Evolutionary conservation across 441 rosid genomes (phyloP), one percentile per base, ranked within the genome.

Genomic region (Aquilaria agallochum): DNA sequence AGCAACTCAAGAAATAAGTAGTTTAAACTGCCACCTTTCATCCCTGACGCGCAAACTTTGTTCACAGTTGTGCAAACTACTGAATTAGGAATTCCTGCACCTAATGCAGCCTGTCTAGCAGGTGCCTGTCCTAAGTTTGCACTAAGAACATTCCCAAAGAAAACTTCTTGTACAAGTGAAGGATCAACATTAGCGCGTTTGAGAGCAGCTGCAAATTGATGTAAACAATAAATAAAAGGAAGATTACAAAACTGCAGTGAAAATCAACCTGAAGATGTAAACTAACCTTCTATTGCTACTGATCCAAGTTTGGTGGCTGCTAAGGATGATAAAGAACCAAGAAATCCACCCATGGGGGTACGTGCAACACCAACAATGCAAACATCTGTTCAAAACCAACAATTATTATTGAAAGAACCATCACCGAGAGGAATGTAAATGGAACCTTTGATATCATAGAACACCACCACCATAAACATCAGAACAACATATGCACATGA

Each of bases 101-200:
- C 97, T 63, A 95, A 57, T 6, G 97, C 97, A 62, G 99, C 97
- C 75, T 95, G 99, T 75, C 96, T 86, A 67, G 99, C 97, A 51
- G 99, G 99, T 78, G 97, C 99, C 71, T 91, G 96, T 12, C 97
- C 99, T 63, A 95, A 75, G 80, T 95, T 95, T 32, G 99, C 97
- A 52, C 95, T 86, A 30, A 91, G 92, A 65, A 95, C 99, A 82
- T 95, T 95, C 51, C 99, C 96, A 72, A 95, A 89, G 68, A 84
- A 60, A 68, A 95, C 97, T 80, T 95, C 99, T 82, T 95, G 85
- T 9, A 95, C 96, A 31, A 81, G 90, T 32, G 91, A 75, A 45
- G 99, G 91, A 74, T 91, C 92, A 55, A 91, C 82, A 71, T 82
- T 84, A 9, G 97, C 97, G 59, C 96, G 86, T 70, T 82, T 86